Conservation (phyloP, 2,329 filamentous ascomycete genomes). For the Fusarium sp. region DNA sequence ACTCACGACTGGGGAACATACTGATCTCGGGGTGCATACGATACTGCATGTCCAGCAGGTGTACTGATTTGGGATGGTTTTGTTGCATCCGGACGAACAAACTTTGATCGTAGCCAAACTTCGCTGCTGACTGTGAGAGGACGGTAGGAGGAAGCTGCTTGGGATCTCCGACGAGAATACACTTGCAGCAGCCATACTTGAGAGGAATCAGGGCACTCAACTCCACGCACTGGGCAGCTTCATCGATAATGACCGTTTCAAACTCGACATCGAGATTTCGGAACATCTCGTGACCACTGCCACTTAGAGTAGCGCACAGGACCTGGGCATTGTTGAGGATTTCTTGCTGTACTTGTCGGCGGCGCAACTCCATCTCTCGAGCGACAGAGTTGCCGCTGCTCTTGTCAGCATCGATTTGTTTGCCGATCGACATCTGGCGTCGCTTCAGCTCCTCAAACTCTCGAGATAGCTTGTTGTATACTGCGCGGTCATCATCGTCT, state of each 20-base stretch:
- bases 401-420: slow-evolving; percentile 85
- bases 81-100: slow-evolving; percentile 98
- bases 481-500: slow-evolving; percentile 58
- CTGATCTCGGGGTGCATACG: slow-evolving; percentile 99
- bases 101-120: slow-evolving; percentile 96
- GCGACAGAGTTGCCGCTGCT: slow-evolving; percentile 83
- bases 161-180: slow-evolving; percentile 95
- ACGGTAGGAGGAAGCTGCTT: slow-evolving; percentile 97
- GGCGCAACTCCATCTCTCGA: slow-evolving; percentile 85
- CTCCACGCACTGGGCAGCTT: slow-evolving; percentile 98
- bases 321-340: slow-evolving; percentile 92
- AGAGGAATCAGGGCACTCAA: slow-evolving; percentile 94
- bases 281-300: slow-evolving; percentile 97
- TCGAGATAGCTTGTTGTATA: slow-evolving; percentile 69
- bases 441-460: slow-evolving; percentile 82
- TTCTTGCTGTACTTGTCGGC: slow-evolving; percentile 86
- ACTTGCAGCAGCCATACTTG: slow-evolving; percentile 97
- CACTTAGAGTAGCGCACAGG: slow-evolving; percentile 93
- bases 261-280: slow-evolving; percentile 94
- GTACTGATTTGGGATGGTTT: slow-evolving; percentile 86
- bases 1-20: slow-evolving; percentile 85
- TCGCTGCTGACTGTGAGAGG: slow-evolving; percentile 88
- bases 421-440: slow-evolving; percentile 76
- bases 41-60: slow-evolving; percentile 96
- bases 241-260: slow-evolving; percentile 97